Base-by-base conservation (phyloP, 495 filamentous ascomycete species). In the Viridothelium virens region DNA sequence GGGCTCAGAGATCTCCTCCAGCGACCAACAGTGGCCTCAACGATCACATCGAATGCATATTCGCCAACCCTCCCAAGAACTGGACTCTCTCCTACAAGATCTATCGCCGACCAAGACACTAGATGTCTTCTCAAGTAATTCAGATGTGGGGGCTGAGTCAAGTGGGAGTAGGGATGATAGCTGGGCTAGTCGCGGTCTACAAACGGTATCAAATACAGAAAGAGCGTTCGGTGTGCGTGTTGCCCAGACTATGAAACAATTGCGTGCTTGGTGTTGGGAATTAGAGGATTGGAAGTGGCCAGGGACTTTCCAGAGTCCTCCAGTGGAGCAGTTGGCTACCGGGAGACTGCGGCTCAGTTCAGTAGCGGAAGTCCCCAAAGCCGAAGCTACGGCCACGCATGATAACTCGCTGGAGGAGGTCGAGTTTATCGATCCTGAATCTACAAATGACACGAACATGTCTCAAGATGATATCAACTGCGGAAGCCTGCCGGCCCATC, bases 231-330 rank as follows among this genome's bases (percentile, higher is more conserved):
- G 88, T 2, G 82, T 90, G 64, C 81, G 87, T 70, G 89, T 89
- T 14, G 89, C 91, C 10, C 72, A 89, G 69, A 88, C 88, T 16
- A 87, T 87, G 41, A 84, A 90, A 70, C 88, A 86, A 65, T 82
- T 96, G 65, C 79, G 83, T 65, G 79, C 86, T 68, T 96, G 92
- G 92, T 82, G 87, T 41, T 82, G 84, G 50, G 92, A 96, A 76
- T 78, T 96, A 14, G 81, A 83, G 31, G 72, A 77, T 36, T 96
- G 92, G 92, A 74, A 77, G 39, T 96, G 92, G 92, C 84, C 87
- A 9, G 75, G 79, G 1, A 74, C 70, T 33, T 79, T 76, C 61
- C 73, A 77, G 34, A 62, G 83, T 16, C 72, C 76, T 14, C 66
- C 73, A 64, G 68, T 67, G 56, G 68, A 67, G 14, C 68, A 70